phyloP scores from a whole-genome alignment of 768 basidiomycete species.

The Botryobasidium botryosum region DNA sequence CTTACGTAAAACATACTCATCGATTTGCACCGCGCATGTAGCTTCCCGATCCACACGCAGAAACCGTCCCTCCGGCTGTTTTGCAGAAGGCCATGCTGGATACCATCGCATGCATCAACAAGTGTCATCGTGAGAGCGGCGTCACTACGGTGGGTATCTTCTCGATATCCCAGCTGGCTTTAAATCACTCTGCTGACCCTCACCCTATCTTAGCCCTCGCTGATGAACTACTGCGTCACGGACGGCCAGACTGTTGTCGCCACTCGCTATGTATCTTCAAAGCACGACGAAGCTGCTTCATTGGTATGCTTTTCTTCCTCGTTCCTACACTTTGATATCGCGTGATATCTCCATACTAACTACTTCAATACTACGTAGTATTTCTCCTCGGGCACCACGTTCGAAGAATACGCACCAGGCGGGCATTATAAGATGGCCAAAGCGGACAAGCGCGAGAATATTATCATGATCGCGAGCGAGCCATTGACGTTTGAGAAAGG shows the following conservation, averaged over 20 bases:
- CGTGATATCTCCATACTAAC: slow-evolving; percentile 6
- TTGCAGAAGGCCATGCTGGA: slow-evolving; percentile 77
- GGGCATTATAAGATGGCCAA: slow-evolving; percentile 94
- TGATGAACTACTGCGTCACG: slow-evolving; percentile 93
- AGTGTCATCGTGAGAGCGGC: slow-evolving; percentile 50
- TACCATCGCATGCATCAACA: slow-evolving; percentile 67
- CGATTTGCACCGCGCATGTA: slow-evolving; percentile 18
- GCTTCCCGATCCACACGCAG: slow-evolving; percentile 68
- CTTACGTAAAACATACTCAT: not conserved
- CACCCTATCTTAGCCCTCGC: slow-evolving; percentile 48
- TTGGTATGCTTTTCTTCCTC: slow-evolving; percentile 32
- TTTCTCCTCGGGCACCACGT: slow-evolving; percentile 91
- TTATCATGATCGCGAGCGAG: slow-evolving; percentile 89
- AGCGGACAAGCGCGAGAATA: slow-evolving; percentile 87
- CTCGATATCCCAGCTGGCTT: not conserved
- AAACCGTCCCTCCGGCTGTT: slow-evolving; percentile 48
- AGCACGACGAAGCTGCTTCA: slow-evolving; percentile 82
- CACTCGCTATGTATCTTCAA: slow-evolving; percentile 87
- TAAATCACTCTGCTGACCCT: not conserved
- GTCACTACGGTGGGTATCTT: slow-evolving; percentile 43
- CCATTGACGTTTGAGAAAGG: slow-evolving; percentile 94
- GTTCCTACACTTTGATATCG: slow-evolving; percentile 2
- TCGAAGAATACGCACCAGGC: slow-evolving; percentile 75
- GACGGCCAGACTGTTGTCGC: slow-evolving; percentile 90
- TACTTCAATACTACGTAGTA: slow-evolving; percentile 31